These are phyloP conservation scores for Auriscalpium microsporum DNA, from an alignment of 768 basidiomycete genomes.

Conservation along the genomic window DNA sequence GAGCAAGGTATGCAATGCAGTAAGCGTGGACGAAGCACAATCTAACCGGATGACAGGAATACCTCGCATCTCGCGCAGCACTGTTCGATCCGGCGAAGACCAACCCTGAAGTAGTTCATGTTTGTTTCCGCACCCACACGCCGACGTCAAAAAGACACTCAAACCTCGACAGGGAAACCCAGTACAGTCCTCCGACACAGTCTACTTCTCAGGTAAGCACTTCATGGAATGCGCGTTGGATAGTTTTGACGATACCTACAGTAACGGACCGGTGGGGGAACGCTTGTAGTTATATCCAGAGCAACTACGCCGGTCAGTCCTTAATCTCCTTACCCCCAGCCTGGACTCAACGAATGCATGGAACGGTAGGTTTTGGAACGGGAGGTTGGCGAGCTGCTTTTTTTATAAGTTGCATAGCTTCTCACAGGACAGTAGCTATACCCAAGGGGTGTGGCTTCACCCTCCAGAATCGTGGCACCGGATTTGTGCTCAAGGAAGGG, in stretches of 20 bases:
- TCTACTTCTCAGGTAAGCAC: constrained; percentile 75
- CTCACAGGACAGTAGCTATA: constrained; percentile 45
- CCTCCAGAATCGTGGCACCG: constrained; percentile 86
- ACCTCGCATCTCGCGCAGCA: constrained; percentile 70
- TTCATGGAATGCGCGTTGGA: background rate
- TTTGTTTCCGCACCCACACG: constrained; percentile 23
- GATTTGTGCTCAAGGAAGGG: constrained; percentile 69
- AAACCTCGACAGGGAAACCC: constrained; percentile 58
- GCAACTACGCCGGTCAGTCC: constrained; percentile 68
- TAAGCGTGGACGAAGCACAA: background rate
- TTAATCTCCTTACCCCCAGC: background rate
- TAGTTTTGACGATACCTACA: constrained; percentile 19
- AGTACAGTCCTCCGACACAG: constrained; percentile 81
- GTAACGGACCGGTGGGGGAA: constrained; percentile 85
- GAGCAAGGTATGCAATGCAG: constrained; percentile 51
- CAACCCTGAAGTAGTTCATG: constrained; percentile 59
- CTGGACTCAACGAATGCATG: no score
- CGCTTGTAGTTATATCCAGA: constrained; percentile 84
- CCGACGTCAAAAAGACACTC: background rate
- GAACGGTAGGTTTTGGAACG: constrained; percentile 71
- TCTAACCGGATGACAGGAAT: constrained; percentile 45
- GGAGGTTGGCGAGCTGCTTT: constrained; percentile 39
- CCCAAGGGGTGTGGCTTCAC: constrained; percentile 96
- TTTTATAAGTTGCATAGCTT: background rate
- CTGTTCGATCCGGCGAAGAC: constrained; percentile 66